Evolutionary conservation across 805 yeast genomes (phyloP).

Genomic region (Cyberlindnera misumaiensis): DNA sequence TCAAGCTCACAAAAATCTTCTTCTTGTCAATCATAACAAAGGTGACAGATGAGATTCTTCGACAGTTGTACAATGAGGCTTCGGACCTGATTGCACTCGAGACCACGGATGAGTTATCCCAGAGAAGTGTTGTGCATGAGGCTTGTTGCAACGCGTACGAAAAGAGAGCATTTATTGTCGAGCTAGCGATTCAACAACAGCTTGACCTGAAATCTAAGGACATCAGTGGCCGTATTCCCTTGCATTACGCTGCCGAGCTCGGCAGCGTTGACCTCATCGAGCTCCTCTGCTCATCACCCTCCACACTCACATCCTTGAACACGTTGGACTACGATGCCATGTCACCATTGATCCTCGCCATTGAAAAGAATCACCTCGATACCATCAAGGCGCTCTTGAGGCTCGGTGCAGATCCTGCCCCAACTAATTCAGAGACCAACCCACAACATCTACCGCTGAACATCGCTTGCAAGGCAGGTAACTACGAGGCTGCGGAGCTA

Average conservation of each 20-base stretch:
- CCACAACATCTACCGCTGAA: conserved; percentile 73
- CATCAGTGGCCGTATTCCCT: conserved; percentile 69
- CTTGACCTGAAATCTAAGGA: conserved; percentile 39
- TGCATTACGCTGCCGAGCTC: conserved; percentile 76
- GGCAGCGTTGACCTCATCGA: conserved; percentile 40
- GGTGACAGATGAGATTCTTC: conserved; percentile 50
- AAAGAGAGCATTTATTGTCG: conserved; percentile 18
- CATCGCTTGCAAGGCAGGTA: conserved; percentile 84
- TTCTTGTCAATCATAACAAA: conserved; percentile 56
- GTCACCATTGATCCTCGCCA: conserved; percentile 78
- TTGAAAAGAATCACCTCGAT: conserved; percentile 56
- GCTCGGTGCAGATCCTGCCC: conserved; percentile 42
- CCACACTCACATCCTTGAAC: conserved; percentile 25
- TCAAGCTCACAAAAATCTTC: conserved; percentile 63
- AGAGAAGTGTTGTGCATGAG: conserved; percentile 74
- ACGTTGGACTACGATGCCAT: conserved; percentile 65
- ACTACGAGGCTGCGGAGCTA: conserved; percentile 59
- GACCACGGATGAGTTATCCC: conserved; percentile 63
- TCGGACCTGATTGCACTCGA: conserved; percentile 47
- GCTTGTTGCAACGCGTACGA: conserved; percentile 26
- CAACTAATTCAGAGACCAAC: conserved; percentile 39
- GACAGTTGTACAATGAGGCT: conserved; percentile 36
- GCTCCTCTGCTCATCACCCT: conserved; percentile 28
- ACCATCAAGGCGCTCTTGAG: conserved; percentile 44
- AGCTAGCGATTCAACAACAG: conserved; percentile 18